phyloP scores from a whole-genome alignment of 2,329 filamentous ascomycete species.

The Xylaria sp. region DNA sequence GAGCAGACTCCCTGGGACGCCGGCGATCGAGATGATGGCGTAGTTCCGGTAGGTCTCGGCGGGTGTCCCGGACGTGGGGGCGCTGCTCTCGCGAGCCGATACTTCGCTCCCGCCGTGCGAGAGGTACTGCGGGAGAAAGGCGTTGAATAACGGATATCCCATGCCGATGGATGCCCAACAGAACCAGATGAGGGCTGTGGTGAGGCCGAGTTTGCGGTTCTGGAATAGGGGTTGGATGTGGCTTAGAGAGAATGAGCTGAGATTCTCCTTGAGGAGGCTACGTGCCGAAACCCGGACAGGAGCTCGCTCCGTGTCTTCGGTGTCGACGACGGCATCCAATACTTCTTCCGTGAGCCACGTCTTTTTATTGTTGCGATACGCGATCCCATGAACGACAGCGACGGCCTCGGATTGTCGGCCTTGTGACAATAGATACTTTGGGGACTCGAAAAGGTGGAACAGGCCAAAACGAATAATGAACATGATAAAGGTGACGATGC shows the following conservation, averaged over 20 bases:
- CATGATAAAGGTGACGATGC: conserved; percentile 78
- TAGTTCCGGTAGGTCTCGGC: conserved; percentile 78
- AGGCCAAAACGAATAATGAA: conserved; percentile 81
- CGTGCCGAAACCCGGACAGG: conserved; percentile 46
- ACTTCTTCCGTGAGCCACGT: conserved; percentile 82
- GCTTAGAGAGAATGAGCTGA: conserved; percentile 73
- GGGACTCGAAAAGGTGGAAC: conserved; percentile 85
- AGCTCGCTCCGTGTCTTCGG: conserved; percentile 45
- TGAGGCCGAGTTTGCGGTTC: conserved; percentile 60
- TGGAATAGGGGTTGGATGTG: conserved; percentile 74
- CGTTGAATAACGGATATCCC: conserved; percentile 89
- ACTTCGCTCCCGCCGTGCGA: conserved; percentile 62
- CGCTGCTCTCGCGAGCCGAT: conserved; percentile 44
- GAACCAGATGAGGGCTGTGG: conserved; percentile 74
- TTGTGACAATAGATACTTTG: conserved; percentile 82
- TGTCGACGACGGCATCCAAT: conserved; percentile 64
- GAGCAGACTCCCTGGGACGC: conserved; percentile 79
- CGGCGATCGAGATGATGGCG: conserved; percentile 79
- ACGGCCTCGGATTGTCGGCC: conserved; percentile 83
- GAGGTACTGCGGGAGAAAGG: conserved; percentile 89
- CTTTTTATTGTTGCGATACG: conserved; percentile 73
- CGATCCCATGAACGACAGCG: conserved; percentile 80
- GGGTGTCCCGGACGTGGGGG: conserved; percentile 45
- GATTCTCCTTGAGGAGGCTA: conserved; percentile 64
- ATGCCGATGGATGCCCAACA: conserved; percentile 86